Base-by-base conservation (phyloP, 2,329 filamentous ascomycete species). In the Colletotrichum eremochloae region DNA sequence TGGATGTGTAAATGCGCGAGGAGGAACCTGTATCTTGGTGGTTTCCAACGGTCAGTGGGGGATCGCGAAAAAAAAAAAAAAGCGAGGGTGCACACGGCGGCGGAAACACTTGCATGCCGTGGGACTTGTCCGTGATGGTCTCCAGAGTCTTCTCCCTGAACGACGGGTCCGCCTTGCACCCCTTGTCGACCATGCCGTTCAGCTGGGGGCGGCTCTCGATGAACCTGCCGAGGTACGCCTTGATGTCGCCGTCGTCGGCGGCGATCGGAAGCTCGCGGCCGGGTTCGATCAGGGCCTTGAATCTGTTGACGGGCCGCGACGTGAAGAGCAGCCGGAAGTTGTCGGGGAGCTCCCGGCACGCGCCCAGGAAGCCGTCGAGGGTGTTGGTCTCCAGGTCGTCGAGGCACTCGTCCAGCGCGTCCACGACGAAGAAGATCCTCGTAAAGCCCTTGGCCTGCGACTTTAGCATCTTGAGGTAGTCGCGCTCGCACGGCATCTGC, bases 1-100 rank as follows among this genome's bases (percentile, higher is more conserved):
- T 70, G 53, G 38, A 70, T 60, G 8, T 70, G 63, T 5, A 70
- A 52, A 38, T 70, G 53, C 5, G 67, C 53, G n/a, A 70, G 67
- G 3, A 65, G 61, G 15, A 66, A 70, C 53, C 62, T 70, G 8
- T 2, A 11, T 50, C 9, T 12, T 1, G 15, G 14, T 12, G 14
- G 14, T 4, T 2, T 11, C 14, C 29, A 12, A 40, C 18, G 18
- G 18, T 55, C 18, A 24, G 24, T 24, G 24, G 24, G 24, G 24
- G 24, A 24, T 24, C 24, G 24, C 24, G 1, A 24, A 24, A 24
- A 24, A 24, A 24, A 24, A 24, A 24, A 24, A 24, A 24, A 24
- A 24, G 24, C 24, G 24, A 14, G 2, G 12, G 1, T 3, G 5
- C 5, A 2, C 12, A 9, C 33, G 12, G 20, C 24, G 9, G 5